These are phyloP conservation scores for Penicillium sp. DNA, from an alignment of 2,329 filamentous ascomycete species.

Conservation along the genomic window DNA sequence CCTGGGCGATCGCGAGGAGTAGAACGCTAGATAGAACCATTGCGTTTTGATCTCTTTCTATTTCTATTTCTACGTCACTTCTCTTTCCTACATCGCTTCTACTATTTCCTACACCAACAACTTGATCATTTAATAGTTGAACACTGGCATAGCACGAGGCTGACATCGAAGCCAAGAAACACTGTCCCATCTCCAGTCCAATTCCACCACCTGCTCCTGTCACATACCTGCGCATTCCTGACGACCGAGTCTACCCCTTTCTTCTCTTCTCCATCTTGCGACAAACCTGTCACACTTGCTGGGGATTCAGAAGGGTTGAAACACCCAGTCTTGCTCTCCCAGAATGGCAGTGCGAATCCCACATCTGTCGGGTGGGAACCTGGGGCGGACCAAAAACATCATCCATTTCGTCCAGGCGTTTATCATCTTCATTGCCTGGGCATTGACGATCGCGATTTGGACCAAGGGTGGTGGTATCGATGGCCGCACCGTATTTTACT, in stretches of 20 bases:
- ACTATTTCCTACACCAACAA: too few relatives aligned
- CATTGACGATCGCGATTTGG: slow-evolving; percentile 54
- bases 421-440: slow-evolving; percentile 55
- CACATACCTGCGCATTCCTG: slow-evolving; percentile 3
- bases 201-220: neutral
- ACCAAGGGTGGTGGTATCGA: slow-evolving; percentile 52
- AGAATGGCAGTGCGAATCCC: slow-evolving; percentile 25
- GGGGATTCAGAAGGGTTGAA: slow-evolving; percentile 10
- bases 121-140: too few relatives aligned
- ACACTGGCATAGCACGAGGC: neutral
- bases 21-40: neutral
- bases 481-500: slow-evolving; percentile 53
- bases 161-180: slow-evolving; percentile 7
- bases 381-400: slow-evolving; percentile 53
- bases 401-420: slow-evolving; percentile 52
- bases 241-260: neutral
- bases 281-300: neutral
- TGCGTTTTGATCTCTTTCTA: neutral
- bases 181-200: neutral
- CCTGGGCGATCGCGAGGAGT: slow-evolving; percentile 21
- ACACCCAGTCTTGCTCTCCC: slow-evolving; percentile 15
- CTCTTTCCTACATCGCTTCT: too few relatives aligned
- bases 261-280: neutral
- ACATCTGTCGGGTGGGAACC: slow-evolving; percentile 36
- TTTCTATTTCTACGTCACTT: neutral